Conservation (phyloP, 2,329 filamentous ascomycete species). For the Fusarium zealandicum region DNA sequence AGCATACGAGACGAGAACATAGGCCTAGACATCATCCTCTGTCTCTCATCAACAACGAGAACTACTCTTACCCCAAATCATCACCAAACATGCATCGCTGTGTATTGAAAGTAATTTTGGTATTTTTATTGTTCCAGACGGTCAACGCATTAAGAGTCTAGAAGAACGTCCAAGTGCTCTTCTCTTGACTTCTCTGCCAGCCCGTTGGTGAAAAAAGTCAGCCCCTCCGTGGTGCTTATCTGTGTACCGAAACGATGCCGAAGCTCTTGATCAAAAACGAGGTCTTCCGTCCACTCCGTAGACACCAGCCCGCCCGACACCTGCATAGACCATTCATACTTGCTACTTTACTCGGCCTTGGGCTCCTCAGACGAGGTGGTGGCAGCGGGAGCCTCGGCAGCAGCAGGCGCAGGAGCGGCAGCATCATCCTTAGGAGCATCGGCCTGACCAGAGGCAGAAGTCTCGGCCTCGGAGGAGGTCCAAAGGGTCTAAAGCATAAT, state of each 20-base stretch:
- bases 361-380: slow-evolving; percentile 63
- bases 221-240: slow-evolving; percentile 50
- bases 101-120: slow-evolving; percentile 55
- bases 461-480: slow-evolving; percentile 98
- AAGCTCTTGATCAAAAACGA: slow-evolving; percentile 59
- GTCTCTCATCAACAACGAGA: background rate
- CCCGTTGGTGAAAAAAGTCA: slow-evolving; percentile 48
- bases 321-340: slow-evolving; percentile 43
- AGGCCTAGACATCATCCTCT: too few relatives aligned
- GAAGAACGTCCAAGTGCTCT: slow-evolving; percentile 60
- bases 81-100: slow-evolving; percentile 31
- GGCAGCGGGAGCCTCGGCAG: slow-evolving; percentile 64
- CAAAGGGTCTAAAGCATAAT: slow-evolving; percentile 78
- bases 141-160: slow-evolving; percentile 63
- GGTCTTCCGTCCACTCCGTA: slow-evolving; percentile 68
- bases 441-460: slow-evolving; percentile 64
- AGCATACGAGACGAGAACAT: too few relatives aligned
- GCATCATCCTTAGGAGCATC: slow-evolving; percentile 57
- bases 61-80: background rate
- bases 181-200: slow-evolving; percentile 51
- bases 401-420: slow-evolving; percentile 61
- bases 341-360: slow-evolving; percentile 68
- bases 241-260: slow-evolving; percentile 58
- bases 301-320: slow-evolving; percentile 65
- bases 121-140: slow-evolving; percentile 64